Conservation (phyloP, 2,329 filamentous ascomycete species). For the Aspergillus quadricinctus region DNA sequence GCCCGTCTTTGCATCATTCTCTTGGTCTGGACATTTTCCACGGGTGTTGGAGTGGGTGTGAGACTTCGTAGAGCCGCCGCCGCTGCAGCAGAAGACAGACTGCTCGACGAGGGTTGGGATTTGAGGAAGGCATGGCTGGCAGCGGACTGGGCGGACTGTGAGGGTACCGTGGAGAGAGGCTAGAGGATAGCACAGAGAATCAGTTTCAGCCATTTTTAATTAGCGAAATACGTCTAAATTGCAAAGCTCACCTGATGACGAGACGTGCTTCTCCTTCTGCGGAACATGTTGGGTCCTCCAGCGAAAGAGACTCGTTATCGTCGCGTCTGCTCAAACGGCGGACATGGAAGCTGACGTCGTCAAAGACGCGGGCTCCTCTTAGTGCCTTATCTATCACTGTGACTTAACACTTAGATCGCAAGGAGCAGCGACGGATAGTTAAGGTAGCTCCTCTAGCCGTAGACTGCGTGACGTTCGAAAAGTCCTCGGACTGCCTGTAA, state of each 20-base stretch:
- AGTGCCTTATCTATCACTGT: background rate
- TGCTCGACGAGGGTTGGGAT: conserved; percentile 58
- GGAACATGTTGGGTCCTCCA: conserved; percentile 34
- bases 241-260: conserved; percentile 31
- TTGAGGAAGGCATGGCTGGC: conserved; percentile 77
- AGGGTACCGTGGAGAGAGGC: conserved; percentile 61
- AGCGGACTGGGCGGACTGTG: conserved; percentile 71
- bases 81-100: conserved; percentile 78
- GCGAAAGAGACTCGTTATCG: background rate
- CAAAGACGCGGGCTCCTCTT: background rate
- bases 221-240: background rate
- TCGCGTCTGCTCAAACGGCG: conserved; percentile 2
- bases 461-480: background rate
- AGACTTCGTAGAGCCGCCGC: conserved; percentile 77
- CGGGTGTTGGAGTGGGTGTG: conserved; percentile 71
- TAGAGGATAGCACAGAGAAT: conserved; percentile 26
- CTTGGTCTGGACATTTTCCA: conserved; percentile 82
- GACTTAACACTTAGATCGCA: background rate
- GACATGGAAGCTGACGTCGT: conserved; percentile 1
- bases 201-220: background rate
- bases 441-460: background rate
- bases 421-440: background rate
- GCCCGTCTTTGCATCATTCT: conserved; percentile 69
- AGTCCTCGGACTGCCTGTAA: background rate
- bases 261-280: conserved; percentile 39